These are phyloP conservation scores for Solanum lycopersicoides DNA, from an alignment of 257 asterid genomes.

Conservation along the genomic window DNA sequence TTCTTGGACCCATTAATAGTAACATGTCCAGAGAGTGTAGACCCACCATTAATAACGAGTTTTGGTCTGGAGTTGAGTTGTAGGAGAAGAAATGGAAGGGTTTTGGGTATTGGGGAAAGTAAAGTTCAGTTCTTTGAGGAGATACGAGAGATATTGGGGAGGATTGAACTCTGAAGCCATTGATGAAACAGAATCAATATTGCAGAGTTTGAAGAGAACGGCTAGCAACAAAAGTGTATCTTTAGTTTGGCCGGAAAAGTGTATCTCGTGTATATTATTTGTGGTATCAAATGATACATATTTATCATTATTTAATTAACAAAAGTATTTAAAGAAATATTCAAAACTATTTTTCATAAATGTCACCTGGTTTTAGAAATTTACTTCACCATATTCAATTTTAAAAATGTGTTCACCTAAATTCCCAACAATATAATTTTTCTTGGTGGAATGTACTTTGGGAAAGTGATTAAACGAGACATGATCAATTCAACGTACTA, in stretches of 20 bases:
- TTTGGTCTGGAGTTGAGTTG: background rate
- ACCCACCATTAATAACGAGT: slow-evolving; percentile 18
- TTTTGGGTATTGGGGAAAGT: background rate
- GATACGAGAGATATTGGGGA: background rate
- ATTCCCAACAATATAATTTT: too few relatives aligned
- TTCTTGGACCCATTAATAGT: slow-evolving; percentile 36
- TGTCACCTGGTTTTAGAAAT: too few relatives aligned
- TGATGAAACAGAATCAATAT: background rate
- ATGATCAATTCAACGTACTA: too few relatives aligned
- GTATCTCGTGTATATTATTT: background rate
- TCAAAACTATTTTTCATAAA: too few relatives aligned
- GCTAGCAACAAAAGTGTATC: background rate
- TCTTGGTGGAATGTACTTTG: too few relatives aligned
- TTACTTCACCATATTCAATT: too few relatives aligned
- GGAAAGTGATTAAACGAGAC: too few relatives aligned
- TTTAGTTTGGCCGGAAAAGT: background rate
- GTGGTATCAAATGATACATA: background rate
- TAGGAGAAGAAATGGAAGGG: background rate
- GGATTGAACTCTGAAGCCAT: background rate
- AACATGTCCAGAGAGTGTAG: slow-evolving; percentile 27
- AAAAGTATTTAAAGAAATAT: too few relatives aligned
- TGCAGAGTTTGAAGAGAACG: background rate
- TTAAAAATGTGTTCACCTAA: too few relatives aligned
- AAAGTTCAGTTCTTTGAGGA: background rate
- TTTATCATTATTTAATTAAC: too few relatives aligned